Percentiles rank a stretch among this genome's conserved stretches.
These are phyloP conservation scores for Smittium culicis DNA, from an alignment of 371 early-diverging fungal genomes.

Conservation along the genomic window DNA sequence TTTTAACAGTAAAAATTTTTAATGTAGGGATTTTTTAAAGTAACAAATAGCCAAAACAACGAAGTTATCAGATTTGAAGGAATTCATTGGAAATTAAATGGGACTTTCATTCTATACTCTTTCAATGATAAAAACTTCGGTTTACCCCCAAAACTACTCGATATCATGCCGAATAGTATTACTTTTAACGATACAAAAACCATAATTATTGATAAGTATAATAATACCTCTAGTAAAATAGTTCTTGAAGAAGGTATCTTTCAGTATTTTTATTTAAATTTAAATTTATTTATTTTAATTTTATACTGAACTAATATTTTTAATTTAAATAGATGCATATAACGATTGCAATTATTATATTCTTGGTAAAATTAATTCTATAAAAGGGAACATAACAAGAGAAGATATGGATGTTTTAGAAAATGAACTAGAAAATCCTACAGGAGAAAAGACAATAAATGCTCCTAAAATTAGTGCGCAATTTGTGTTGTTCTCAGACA, in stretches of 20 bases:
- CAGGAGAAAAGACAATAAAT: background rate
- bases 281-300: background rate
- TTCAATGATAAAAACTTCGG: slow-evolving; percentile 1
- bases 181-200: slow-evolving; percentile 27
- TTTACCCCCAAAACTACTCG: slow-evolving; percentile 24
- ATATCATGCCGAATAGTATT: slow-evolving; percentile 38
- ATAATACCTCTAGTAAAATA: background rate
- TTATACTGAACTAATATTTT: background rate
- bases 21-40: slow-evolving; percentile 4
- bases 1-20: background rate
- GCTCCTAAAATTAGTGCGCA: background rate
- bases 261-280: background rate
- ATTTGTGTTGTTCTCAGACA: background rate
- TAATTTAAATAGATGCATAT: background rate
- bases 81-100: slow-evolving; percentile 17
- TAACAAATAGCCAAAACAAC: background rate
- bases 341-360: slow-evolving; percentile 4
- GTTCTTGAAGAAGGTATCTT: slow-evolving; percentile 5
- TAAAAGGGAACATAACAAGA: background rate
- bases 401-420: background rate
- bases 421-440: slow-evolving; percentile 5
- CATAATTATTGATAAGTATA: slow-evolving; percentile 1
- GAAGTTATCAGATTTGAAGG: slow-evolving; percentile 15
- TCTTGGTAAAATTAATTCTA: background rate
- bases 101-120: slow-evolving; percentile 18